These are phyloP conservation scores for Agapanthus africanus DNA, from an alignment of 106 monocot genomes.

Conservation along the genomic window DNA sequence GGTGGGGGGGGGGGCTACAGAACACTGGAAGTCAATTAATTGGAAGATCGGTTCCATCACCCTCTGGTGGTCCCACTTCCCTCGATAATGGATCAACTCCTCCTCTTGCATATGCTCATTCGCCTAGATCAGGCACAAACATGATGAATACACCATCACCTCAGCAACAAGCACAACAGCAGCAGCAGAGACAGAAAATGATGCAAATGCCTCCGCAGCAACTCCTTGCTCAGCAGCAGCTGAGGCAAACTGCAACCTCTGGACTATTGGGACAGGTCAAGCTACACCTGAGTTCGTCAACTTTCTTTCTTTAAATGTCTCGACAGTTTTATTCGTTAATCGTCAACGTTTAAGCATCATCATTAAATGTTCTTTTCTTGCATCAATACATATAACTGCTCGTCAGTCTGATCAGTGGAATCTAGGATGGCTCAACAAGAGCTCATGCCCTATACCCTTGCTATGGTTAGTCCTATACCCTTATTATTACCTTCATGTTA, in stretches of 20 bases:
- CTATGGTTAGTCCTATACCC: too few species aligned
- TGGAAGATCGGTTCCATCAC: slow-evolving; percentile 81
- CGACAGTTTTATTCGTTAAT: neutral
- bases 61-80: slow-evolving; percentile 42
- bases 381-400: too few species aligned
- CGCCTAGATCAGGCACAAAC: slow-evolving; percentile 79
- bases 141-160: slow-evolving; percentile 91
- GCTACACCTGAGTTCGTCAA: neutral
- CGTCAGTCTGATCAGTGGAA: too few species aligned
- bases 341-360: neutral
- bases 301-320: slow-evolving; percentile 8
- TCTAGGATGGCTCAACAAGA: too few species aligned
- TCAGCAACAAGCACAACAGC: slow-evolving; percentile 69
- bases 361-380: too few species aligned
- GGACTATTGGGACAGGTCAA: slow-evolving; percentile 56
- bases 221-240: slow-evolving; percentile 56
- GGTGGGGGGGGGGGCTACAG: slow-evolving; percentile 18
- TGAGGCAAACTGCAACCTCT: slow-evolving; percentile 47
- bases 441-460: too few species aligned
- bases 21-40: slow-evolving; percentile 52
- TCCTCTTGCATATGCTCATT: slow-evolving; percentile 75
- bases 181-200: slow-evolving; percentile 62
- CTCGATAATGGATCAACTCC: slow-evolving; percentile 93
- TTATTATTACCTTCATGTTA: neutral
- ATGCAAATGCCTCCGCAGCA: slow-evolving; percentile 64